A percentile compares a stretch with the other conserved stretches of the same genome.
phyloP scores from a whole-genome alignment of 2,329 filamentous ascomycete species.

The Onygena corvina region DNA sequence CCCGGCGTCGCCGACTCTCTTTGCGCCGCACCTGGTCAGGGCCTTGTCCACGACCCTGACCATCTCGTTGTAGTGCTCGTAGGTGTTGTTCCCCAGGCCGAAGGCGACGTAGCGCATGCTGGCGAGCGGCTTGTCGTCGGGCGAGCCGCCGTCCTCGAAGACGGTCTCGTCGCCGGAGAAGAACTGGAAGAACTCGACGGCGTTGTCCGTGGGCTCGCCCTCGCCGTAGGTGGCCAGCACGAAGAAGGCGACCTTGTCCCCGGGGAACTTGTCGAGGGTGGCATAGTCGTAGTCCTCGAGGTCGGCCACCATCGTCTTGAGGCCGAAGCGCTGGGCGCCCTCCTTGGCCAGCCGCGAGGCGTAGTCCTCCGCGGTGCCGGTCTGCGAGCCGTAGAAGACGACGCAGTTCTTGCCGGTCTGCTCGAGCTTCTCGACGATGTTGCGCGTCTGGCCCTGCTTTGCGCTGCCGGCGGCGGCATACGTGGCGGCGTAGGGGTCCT shows the following conservation, averaged over 20 bases:
- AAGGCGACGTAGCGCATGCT: constrained; percentile 91
- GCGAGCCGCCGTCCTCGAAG: constrained; percentile 58
- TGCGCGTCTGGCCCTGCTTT: constrained; percentile 72
- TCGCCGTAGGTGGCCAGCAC: constrained; percentile 95
- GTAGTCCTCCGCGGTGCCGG: constrained; percentile 95
- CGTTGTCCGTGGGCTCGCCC: constrained; percentile 96
- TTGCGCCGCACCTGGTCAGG: constrained; percentile 68
- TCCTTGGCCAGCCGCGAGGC: constrained; percentile 93
- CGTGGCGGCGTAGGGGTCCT: constrained; percentile 75
- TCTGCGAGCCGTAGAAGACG: constrained; percentile 97
- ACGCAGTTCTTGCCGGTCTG: constrained; percentile 94
- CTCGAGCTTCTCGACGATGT: constrained; percentile 92
- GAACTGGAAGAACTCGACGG: constrained; percentile 98
- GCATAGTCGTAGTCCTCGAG: constrained; percentile 97
- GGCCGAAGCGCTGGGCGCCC: constrained; percentile 85
- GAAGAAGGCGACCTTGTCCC: constrained; percentile 88
- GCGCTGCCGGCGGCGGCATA: constrained; percentile 50
- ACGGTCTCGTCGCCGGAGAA: constrained; percentile 66
- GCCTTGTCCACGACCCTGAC: constrained; percentile 80
- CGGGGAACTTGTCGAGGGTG: constrained; percentile 75
- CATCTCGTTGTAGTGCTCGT: constrained; percentile 99
- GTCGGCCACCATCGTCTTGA: constrained; percentile 97
- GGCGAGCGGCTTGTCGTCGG: constrained; percentile 57
- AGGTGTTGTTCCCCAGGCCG: constrained; percentile 96
- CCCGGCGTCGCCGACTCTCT: constrained; percentile 73